Evolutionary conservation across 1,284 basidiomycete genomes (phyloP).

Genomic region (Phylloboletellus chloephorus): DNA sequence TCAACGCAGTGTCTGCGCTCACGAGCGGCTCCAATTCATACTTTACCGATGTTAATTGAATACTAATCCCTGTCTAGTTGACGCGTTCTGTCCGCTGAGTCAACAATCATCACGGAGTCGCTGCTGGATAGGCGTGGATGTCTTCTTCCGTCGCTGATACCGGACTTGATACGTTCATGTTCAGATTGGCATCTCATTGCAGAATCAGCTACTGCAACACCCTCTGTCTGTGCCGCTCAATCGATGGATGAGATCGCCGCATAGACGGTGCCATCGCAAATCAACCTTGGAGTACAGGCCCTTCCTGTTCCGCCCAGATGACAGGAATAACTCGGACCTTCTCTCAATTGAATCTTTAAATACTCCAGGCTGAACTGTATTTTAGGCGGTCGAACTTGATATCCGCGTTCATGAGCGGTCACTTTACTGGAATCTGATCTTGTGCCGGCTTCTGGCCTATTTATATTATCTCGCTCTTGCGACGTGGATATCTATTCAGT

Average conservation of each 20-base stretch:
- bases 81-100: background rate
- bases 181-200: too few relatives aligned
- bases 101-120: background rate
- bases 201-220: too few relatives aligned
- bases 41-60: background rate
- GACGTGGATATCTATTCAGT: background rate
- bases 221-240: conserved; percentile 6
- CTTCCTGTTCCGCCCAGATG: background rate
- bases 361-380: background rate
- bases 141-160: conserved; percentile 1
- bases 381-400: conserved; percentile 3
- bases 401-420: conserved; percentile 5
- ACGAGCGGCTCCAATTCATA: too few relatives aligned
- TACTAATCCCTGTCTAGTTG: background rate
- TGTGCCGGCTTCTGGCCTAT: conserved; percentile 1
- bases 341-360: background rate
- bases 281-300: too few relatives aligned
- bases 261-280: background rate
- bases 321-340: background rate
- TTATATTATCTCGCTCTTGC: background rate
- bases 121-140: too few relatives aligned
- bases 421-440: background rate
- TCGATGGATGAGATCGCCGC: background rate
- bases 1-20: too few relatives aligned
- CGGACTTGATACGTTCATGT: background rate